phyloP scores from a whole-genome alignment of 805 yeast genomes.

The Saturnispora halmiae region DNA sequence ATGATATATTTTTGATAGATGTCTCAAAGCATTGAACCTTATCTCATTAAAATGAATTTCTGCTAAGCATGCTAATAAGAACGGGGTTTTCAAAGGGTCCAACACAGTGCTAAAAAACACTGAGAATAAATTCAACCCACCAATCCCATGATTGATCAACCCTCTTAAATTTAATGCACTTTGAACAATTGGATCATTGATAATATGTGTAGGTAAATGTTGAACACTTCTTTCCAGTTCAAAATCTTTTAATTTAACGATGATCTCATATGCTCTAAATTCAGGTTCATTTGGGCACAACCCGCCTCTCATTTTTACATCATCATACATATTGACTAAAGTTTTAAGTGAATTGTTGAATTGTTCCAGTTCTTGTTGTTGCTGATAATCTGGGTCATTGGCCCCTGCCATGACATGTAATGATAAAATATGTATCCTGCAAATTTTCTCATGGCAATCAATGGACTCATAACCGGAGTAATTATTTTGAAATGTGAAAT shows the following conservation, averaged over 20 bases:
- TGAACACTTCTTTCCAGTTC: constrained; percentile 75
- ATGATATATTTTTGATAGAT: constrained; percentile 60
- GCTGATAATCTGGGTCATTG: constrained; percentile 60
- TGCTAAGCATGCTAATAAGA: constrained; percentile 60
- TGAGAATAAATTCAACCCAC: constrained; percentile 50
- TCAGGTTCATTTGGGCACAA: constrained; percentile 80
- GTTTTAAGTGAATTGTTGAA: constrained; percentile 87
- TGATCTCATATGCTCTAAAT: constrained; percentile 76
- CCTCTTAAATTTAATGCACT: constrained; percentile 64
- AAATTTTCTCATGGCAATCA: constrained; percentile 86
- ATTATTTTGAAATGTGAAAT: constrained; percentile 91
- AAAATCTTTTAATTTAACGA: constrained; percentile 75
- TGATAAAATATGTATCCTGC: constrained; percentile 73
- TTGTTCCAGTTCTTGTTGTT: constrained; percentile 94
- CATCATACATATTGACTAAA: constrained; percentile 76
- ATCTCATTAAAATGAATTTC: constrained; percentile 78
- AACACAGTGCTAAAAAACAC: constrained; percentile 53
- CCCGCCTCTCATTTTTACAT: constrained; percentile 62
- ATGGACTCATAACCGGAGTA: constrained; percentile 89
- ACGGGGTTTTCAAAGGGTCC: constrained; percentile 42
- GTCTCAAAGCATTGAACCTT: constrained; percentile 60
- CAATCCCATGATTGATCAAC: constrained; percentile 55
- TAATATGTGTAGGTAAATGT: constrained; percentile 48
- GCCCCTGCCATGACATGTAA: constrained; percentile 79
- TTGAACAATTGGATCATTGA: constrained; percentile 50